phyloP scores from a whole-genome alignment of 164 flowering plant genomes.

The Nelumbo lutea region DNA sequence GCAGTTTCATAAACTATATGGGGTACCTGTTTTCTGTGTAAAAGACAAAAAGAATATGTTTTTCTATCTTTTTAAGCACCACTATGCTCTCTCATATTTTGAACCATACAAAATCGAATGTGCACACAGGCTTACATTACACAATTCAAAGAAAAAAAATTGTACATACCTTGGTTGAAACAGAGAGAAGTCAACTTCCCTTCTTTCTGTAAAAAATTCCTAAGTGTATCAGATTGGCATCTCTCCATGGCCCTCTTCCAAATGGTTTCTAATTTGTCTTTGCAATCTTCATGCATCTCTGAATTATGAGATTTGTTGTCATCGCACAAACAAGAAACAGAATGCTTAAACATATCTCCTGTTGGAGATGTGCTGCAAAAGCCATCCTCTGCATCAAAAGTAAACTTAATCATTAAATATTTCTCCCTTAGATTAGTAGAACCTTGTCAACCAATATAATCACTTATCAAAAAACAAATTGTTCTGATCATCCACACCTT shows the following conservation, averaged over 20 bases:
- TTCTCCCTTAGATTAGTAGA: background rate
- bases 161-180: conserved; percentile 52
- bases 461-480: background rate
- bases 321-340: conserved; percentile 27
- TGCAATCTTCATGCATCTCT: conserved; percentile 25
- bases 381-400: conserved; percentile 45
- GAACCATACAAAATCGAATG: background rate
- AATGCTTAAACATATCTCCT: conserved; percentile 44
- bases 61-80: too few species aligned
- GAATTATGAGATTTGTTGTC: conserved; percentile 19
- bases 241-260: conserved; percentile 61
- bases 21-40: too few species aligned
- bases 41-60: too few species aligned
- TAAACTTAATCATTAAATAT: background rate
- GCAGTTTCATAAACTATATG: too few species aligned
- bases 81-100: too few species aligned
- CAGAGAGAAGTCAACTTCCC: conserved; percentile 65
- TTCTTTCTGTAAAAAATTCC: conserved; percentile 49
- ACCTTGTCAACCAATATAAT: background rate
- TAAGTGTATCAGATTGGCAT: conserved; percentile 54
- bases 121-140: background rate
- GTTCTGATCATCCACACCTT: conserved; percentile 37
- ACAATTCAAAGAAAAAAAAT: background rate
- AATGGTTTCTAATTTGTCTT: conserved; percentile 41
- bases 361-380: conserved; percentile 36